These are phyloP conservation scores for Ophiostoma ulmi DNA, from an alignment of 2,329 filamentous ascomycete genomes.

Conservation along the genomic window DNA sequence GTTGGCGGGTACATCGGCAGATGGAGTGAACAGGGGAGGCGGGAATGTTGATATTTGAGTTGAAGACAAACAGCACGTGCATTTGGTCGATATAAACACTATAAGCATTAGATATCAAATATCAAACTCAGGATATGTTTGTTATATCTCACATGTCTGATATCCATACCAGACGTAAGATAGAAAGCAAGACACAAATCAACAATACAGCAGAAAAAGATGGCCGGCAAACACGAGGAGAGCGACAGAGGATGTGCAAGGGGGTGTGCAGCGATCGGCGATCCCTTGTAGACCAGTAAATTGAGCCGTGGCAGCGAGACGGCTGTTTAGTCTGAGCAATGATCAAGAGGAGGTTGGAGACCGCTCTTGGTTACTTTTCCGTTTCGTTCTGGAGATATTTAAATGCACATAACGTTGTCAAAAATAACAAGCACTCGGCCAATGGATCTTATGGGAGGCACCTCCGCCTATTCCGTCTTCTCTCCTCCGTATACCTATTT, in stretches of 20 bases:
- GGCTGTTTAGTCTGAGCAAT: too few relatives aligned
- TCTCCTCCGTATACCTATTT: not conserved
- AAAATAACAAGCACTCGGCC: not conserved
- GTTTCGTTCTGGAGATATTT: too few relatives aligned
- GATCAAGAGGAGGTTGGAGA: not conserved
- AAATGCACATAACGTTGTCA: too few relatives aligned
- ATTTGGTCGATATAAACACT: not conserved
- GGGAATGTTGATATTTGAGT: not conserved
- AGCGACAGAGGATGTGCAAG: not conserved
- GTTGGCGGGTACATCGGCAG: constrained; percentile 1
- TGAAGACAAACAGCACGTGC: not conserved
- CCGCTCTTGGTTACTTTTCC: too few relatives aligned
- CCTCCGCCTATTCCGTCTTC: not conserved
- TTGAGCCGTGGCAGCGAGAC: not conserved
- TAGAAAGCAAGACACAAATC: not conserved
- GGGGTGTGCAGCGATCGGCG: constrained; percentile 7
- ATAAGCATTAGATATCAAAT: too few relatives aligned
- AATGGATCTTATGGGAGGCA: not conserved
- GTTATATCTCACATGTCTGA: not conserved
- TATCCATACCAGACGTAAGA: not conserved
- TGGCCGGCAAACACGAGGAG: not conserved
- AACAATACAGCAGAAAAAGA: not conserved
- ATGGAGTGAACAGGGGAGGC: not conserved
- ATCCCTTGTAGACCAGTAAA: not conserved
- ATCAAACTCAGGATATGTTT: not conserved